phyloP scores from a whole-genome alignment of 768 basidiomycete genomes.

The Kondoa malvinella region DNA sequence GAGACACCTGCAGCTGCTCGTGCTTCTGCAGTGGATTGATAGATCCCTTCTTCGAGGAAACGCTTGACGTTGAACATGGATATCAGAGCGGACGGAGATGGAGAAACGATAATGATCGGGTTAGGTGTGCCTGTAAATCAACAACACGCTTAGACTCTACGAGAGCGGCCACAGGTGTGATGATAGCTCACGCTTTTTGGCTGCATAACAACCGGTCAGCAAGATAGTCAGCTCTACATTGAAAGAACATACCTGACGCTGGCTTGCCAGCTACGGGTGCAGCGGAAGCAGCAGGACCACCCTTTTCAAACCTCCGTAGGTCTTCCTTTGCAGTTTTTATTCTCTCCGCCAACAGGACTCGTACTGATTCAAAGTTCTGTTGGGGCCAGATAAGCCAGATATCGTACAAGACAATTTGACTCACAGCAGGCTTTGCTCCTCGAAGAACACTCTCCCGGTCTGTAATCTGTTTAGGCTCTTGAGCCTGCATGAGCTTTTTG shows the following conservation, averaged over 20 bases:
- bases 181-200: neutral
- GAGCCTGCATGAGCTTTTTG: constrained; percentile 51
- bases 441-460: constrained; percentile 65
- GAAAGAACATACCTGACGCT: neutral
- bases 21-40: constrained; percentile 28
- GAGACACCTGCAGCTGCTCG: constrained; percentile 42
- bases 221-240: constrained; percentile 12
- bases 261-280: constrained; percentile 10
- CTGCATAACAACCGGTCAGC: neutral
- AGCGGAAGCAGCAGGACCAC: constrained; percentile 5
- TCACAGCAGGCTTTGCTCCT: constrained; percentile 65
- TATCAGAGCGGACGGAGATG: constrained; percentile 81
- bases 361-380: constrained; percentile 65
- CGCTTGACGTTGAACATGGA: constrained; percentile 95
- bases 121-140: constrained; percentile 46
- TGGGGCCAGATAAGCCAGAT: neutral
- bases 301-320: neutral
- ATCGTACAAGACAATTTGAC: constrained; percentile 27
- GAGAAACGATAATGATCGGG: constrained; percentile 95
- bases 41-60: constrained; percentile 79
- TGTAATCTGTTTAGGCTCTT: constrained; percentile 18
- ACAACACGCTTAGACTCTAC: neutral
- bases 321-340: constrained; percentile 57
- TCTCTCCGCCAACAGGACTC: constrained; percentile 51
- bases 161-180: neutral